These are phyloP conservation scores for Croton laevigatus DNA, from an alignment of 441 rosid species.

Conservation along the genomic window DNA sequence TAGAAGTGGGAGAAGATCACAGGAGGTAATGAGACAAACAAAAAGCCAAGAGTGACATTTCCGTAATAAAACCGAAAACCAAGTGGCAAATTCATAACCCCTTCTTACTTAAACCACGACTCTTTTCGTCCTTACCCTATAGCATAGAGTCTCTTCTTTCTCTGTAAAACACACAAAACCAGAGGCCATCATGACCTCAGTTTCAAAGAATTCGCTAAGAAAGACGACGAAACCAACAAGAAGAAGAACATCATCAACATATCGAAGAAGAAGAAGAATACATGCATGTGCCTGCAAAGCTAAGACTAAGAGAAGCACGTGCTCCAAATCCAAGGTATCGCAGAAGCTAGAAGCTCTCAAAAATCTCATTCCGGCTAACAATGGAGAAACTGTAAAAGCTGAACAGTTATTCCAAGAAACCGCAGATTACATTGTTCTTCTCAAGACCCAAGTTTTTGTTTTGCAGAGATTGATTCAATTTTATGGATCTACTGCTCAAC, in stretches of 20 bases:
- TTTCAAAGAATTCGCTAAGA: conserved; percentile 9
- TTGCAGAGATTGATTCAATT: conserved; percentile 43
- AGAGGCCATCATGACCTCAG: conserved; percentile 28
- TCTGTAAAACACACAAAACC: neutral
- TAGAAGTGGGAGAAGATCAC: too few relatives aligned
- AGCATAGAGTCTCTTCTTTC: neutral
- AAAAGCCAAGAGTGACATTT: conserved; percentile 24
- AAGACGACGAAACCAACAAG: conserved; percentile 14
- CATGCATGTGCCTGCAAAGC: conserved; percentile 24
- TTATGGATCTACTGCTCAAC: conserved; percentile 31
- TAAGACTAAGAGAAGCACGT: conserved; percentile 6
- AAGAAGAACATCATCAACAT: conserved; percentile 14
- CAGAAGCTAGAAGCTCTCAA: conserved; percentile 51
- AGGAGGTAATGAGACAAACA: neutral
- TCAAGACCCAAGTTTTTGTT: conserved; percentile 43
- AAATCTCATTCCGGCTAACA: conserved; percentile 39
- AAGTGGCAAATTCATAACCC: conserved; percentile 25
- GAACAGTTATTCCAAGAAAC: conserved; percentile 55
- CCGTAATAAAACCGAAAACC: conserved; percentile 17
- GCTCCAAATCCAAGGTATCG: conserved; percentile 27
- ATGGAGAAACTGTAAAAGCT: conserved; percentile 30
- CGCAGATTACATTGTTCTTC: conserved; percentile 51
- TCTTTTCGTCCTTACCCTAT: neutral
- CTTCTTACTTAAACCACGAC: conserved; percentile 32
- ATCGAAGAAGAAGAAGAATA: conserved; percentile 13